Evolutionary conservation across 306 rosid species (phyloP).

Genomic region (Vigna radiata): DNA sequence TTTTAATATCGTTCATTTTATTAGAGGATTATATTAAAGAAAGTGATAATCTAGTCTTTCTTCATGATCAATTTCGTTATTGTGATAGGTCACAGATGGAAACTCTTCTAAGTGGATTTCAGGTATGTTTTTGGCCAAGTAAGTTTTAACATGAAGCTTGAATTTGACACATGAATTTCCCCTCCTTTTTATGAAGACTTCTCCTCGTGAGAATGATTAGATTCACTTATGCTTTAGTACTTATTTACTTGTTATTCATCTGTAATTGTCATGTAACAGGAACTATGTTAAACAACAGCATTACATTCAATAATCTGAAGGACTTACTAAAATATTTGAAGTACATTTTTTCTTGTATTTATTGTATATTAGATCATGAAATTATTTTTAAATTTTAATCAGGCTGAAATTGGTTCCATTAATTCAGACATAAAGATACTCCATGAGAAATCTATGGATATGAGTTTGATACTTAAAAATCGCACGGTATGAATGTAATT

Average conservation of each 20-base stretch:
- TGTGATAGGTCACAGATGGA: slow-evolving; percentile 98
- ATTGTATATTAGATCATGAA: slow-evolving; percentile 32
- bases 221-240: background rate
- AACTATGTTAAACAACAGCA: slow-evolving; percentile 20
- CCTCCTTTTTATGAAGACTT: slow-evolving; percentile 2
- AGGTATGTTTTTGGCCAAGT: slow-evolving; percentile 57
- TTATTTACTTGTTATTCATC: slow-evolving; percentile 11
- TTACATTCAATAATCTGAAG: slow-evolving; percentile 24
- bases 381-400: slow-evolving; percentile 43
- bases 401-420: slow-evolving; percentile 96
- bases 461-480: slow-evolving; percentile 95
- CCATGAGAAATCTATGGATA: slow-evolving; percentile 98
- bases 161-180: slow-evolving; percentile 14
- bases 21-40: slow-evolving; percentile 91
- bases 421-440: slow-evolving; percentile 96
- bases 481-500: slow-evolving; percentile 74
- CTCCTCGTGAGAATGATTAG: slow-evolving; percentile 8
- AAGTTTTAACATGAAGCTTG: slow-evolving; percentile 19
- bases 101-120: slow-evolving; percentile 95
- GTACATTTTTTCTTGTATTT: slow-evolving; percentile 20
- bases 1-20: slow-evolving; percentile 5
- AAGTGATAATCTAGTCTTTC: slow-evolving; percentile 95
- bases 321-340: slow-evolving; percentile 13
- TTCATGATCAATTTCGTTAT: slow-evolving; percentile 95
- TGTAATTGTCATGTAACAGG: slow-evolving; percentile 5